A percentile compares a stretch with the other conserved stretches of the same genome.
Evolutionary conservation across 108 stramenopile genomes (phyloP).

Genomic region (Cyclotella atomus): DNA sequence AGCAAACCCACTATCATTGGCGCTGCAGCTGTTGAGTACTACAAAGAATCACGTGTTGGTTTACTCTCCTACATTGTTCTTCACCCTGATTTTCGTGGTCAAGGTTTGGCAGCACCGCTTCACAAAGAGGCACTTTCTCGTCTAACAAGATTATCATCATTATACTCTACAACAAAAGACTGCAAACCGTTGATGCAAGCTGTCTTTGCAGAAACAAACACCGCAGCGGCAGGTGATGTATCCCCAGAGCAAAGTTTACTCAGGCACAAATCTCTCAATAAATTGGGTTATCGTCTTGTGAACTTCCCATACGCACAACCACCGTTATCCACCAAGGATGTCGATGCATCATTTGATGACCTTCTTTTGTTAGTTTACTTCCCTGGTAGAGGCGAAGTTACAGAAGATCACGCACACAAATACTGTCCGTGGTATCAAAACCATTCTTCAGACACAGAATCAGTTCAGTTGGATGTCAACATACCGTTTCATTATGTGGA

Average conservation of each 20-base stretch:
- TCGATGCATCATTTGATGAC: constrained; percentile 46
- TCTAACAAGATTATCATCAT: constrained; percentile 35
- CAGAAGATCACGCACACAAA: not conserved
- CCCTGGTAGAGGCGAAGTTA: constrained; percentile 12
- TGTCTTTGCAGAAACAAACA: constrained; percentile 64
- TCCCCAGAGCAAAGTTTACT: constrained; percentile 42
- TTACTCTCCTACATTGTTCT: constrained; percentile 59
- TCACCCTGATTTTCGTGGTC: constrained; percentile 42
- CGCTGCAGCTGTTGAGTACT: constrained; percentile 61
- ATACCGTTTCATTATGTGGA: constrained; percentile 52
- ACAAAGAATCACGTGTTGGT: constrained; percentile 53
- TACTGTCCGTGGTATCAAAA: constrained; percentile 34
- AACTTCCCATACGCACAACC: constrained; percentile 64
- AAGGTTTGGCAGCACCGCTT: constrained; percentile 40
- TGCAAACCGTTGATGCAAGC: constrained; percentile 26
- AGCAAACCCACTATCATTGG: constrained; percentile 42
- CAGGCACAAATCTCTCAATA: constrained; percentile 51
- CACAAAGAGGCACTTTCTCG: constrained; percentile 50
- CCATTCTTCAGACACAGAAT: not conserved
- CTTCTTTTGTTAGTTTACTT: constrained; percentile 53
- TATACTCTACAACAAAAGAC: constrained; percentile 7
- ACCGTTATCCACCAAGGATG: constrained; percentile 42
- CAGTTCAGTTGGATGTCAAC: constrained; percentile 32
- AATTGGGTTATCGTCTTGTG: constrained; percentile 58
- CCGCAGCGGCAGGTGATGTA: constrained; percentile 57